Conservation (phyloP, 1,284 basidiomycete genomes). For the Boletellus deceptivus region DNA sequence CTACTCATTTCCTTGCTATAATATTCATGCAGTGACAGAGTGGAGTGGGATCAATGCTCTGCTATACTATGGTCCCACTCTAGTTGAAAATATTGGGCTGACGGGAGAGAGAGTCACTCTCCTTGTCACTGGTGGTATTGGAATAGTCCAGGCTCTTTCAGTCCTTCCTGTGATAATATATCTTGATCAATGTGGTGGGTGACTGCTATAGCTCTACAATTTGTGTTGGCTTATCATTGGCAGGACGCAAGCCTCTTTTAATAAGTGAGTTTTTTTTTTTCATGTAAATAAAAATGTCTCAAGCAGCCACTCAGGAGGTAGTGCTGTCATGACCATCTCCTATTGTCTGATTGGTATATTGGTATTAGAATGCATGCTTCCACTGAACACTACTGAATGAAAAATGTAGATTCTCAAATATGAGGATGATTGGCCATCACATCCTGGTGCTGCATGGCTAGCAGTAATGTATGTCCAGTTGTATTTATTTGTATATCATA, state of each 20-base stretch:
- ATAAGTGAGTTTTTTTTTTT: constrained; percentile 41
- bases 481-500: background rate
- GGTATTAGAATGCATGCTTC: constrained; percentile 34
- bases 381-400: constrained; percentile 2
- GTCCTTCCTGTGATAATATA: constrained; percentile 71
- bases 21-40: constrained; percentile 42
- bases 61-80: constrained; percentile 76
- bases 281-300: background rate
- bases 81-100: constrained; percentile 65
- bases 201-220: background rate
- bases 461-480: constrained; percentile 54
- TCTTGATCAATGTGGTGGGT: constrained; percentile 71
- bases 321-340: constrained; percentile 66
- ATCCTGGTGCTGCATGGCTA: constrained; percentile 58
- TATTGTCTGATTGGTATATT: constrained; percentile 72
- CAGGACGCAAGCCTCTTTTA: constrained; percentile 64
- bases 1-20: background rate
- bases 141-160: constrained; percentile 74
- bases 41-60: constrained; percentile 83
- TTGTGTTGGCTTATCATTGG: background rate
- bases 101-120: constrained; percentile 51
- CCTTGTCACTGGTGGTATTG: constrained; percentile 72
- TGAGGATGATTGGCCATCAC: constrained; percentile 52
- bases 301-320: constrained; percentile 48
- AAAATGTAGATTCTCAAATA: constrained; percentile 46